phyloP scores from a whole-genome alignment of 1,139 yeast species.

The Blastobotrys apis region DNA sequence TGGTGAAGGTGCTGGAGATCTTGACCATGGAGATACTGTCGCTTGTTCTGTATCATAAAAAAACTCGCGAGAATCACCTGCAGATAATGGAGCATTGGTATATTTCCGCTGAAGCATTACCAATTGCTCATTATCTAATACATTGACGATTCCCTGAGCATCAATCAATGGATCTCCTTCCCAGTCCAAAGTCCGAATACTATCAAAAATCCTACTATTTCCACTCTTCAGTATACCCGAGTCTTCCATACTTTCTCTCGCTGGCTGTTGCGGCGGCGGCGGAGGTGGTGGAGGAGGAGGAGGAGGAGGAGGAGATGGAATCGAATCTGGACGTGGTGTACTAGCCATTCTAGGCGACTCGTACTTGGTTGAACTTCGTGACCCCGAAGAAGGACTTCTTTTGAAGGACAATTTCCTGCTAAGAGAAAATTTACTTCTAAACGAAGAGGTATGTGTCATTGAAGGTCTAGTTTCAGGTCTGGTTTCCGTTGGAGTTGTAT shows the following conservation, averaged over 20 bases:
- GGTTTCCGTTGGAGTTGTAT: neutral
- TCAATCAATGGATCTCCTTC: conserved; percentile 34
- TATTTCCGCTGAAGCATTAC: conserved; percentile 33
- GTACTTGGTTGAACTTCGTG: too few species aligned
- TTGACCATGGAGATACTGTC: conserved; percentile 32
- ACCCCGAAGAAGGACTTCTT: conserved; percentile 13
- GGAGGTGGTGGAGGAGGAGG: neutral
- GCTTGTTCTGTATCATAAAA: conserved; percentile 32
- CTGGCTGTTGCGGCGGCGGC: neutral
- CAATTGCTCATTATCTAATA: conserved; percentile 28
- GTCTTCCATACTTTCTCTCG: conserved; percentile 1
- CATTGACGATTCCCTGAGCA: conserved; percentile 30
- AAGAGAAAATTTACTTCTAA: conserved; percentile 19
- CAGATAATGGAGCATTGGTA: conserved; percentile 8
- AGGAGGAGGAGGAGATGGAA: neutral
- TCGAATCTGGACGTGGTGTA: neutral
- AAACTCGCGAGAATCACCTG: neutral
- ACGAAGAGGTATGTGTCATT: conserved; percentile 12
- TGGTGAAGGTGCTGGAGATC: conserved; percentile 37
- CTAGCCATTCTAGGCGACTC: conserved; percentile 7
- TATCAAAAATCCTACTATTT: conserved; percentile 22
- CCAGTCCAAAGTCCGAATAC: conserved; percentile 30
- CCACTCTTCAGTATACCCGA: neutral
- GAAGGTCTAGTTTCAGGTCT: conserved; percentile 12
- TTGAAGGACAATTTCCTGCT: conserved; percentile 18